Conservation (phyloP, 2,329 filamentous ascomycete species). For the Trichophyton simii region DNA sequence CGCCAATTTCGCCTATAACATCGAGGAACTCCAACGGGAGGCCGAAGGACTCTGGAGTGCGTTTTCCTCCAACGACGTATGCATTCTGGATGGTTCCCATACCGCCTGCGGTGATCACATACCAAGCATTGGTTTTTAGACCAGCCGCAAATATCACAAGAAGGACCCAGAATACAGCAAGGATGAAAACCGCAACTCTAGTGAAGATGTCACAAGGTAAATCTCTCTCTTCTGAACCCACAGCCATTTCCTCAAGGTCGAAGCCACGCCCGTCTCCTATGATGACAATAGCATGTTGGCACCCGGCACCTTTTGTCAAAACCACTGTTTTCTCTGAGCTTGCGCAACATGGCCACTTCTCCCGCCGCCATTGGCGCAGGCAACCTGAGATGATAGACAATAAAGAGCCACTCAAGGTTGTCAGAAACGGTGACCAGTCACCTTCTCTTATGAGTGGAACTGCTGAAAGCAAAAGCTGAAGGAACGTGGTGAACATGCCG, state of each 20-base stretch:
- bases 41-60: slow-evolving; percentile 22
- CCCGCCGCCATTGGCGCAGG: slow-evolving; percentile 33
- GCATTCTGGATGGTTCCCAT: slow-evolving; percentile 34
- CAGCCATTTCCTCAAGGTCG: slow-evolving; percentile 34
- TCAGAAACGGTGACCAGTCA: slow-evolving; percentile 32
- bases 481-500: slow-evolving; percentile 15
- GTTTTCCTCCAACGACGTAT: slow-evolving; percentile 22
- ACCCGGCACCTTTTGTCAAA: slow-evolving; percentile 33
- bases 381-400: slow-evolving; percentile 26
- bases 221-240: slow-evolving; percentile 10
- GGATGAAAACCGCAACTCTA: slow-evolving; percentile 4
- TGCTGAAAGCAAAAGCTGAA: slow-evolving; percentile 24
- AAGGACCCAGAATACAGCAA: slow-evolving; percentile 29
- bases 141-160: slow-evolving; percentile 32
- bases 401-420: slow-evolving; percentile 28
- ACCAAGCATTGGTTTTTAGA: slow-evolving; percentile 30
- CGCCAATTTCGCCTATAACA: slow-evolving; percentile 16
- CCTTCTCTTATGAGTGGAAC: slow-evolving; percentile 22
- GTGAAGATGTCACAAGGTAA: background rate
- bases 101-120: slow-evolving; percentile 29
- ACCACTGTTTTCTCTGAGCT: slow-evolving; percentile 21
- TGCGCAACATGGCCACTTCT: slow-evolving; percentile 33
- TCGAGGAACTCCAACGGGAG: slow-evolving; percentile 18
- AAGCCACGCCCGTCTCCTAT: slow-evolving; percentile 23
- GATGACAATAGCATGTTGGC: slow-evolving; percentile 31